Percentiles rank a stretch among this genome's conserved stretches.
phyloP scores from a whole-genome alignment of 1,284 basidiomycete species.

The Pseudomicrostroma phylloplanum region DNA sequence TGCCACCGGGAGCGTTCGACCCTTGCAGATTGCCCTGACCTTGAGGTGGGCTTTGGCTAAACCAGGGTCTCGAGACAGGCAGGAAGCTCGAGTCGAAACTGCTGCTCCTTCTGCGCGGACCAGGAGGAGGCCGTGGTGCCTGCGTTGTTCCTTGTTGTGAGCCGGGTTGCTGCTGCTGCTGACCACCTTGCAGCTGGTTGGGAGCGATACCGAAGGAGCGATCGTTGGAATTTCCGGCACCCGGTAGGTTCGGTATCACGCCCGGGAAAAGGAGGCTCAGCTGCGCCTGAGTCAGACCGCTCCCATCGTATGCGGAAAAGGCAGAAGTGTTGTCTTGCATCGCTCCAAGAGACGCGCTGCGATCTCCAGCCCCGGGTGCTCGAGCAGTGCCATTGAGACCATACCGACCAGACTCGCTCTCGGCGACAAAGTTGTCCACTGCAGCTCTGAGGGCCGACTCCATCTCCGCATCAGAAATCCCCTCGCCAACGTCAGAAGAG shows the following conservation, averaged over 20 bases:
- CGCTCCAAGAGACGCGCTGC: too few relatives aligned
- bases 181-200: neutral
- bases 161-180: neutral
- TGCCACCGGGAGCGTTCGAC: neutral
- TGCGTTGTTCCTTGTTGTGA: neutral
- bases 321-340: too few relatives aligned
- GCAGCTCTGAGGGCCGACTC: neutral
- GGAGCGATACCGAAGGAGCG: neutral
- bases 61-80: constrained; percentile 5
- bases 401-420: constrained; percentile 8
- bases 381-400: constrained; percentile 5
- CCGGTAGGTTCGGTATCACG: too few relatives aligned
- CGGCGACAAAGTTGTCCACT: constrained; percentile 9
- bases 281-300: too few relatives aligned
- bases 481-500: constrained; percentile 22
- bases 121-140: constrained; percentile 7
- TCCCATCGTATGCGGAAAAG: too few relatives aligned
- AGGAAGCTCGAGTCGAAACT: constrained; percentile 24
- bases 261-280: too few relatives aligned
- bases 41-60: constrained; percentile 2
- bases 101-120: constrained; percentile 25
- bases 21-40: too few relatives aligned
- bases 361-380: constrained; percentile 3
- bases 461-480: constrained; percentile 16
- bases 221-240: too few relatives aligned